phyloP scores from a whole-genome alignment of 2,329 filamentous ascomycete genomes.

The Talaromyces amestolkiae region DNA sequence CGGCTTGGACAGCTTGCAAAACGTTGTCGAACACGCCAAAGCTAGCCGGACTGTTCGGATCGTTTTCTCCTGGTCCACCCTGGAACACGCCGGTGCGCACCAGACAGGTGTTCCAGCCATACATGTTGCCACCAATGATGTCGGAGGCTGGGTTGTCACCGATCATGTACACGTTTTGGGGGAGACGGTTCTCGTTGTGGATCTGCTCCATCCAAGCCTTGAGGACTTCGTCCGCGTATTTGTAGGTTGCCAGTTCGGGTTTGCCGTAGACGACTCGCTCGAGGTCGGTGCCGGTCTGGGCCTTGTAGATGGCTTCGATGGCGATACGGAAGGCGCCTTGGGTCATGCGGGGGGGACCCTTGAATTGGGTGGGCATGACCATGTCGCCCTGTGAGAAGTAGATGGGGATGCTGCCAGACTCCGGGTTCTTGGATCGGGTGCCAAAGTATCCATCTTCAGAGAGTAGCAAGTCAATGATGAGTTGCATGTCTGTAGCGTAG shows the following conservation, averaged over 20 bases:
- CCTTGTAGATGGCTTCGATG: constrained; percentile 64
- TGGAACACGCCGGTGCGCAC: constrained; percentile 77
- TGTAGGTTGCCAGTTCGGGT: constrained; percentile 72
- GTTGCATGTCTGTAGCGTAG: constrained; percentile 72
- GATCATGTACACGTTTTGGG: constrained; percentile 72
- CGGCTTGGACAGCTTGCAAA: constrained; percentile 66
- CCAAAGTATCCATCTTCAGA: constrained; percentile 65
- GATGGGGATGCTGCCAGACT: constrained; percentile 66
- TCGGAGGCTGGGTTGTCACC: constrained; percentile 73
- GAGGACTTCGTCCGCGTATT: constrained; percentile 72
- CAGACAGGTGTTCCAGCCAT: constrained; percentile 77
- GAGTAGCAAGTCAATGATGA: constrained; percentile 70
- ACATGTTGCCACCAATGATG: constrained; percentile 75
- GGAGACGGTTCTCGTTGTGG: constrained; percentile 68
- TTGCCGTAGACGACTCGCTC: constrained; percentile 76
- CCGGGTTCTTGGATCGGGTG: constrained; percentile 65
- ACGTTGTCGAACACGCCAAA: constrained; percentile 75
- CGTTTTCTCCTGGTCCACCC: constrained; percentile 63
- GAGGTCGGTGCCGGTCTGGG: constrained; percentile 66
- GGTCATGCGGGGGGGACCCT: constrained; percentile 63
- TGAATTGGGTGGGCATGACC: constrained; percentile 64
- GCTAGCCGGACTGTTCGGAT: constrained; percentile 72
- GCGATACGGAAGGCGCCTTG: constrained; percentile 74
- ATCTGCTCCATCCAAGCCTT: constrained; percentile 72
- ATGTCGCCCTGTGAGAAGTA: constrained; percentile 69